phyloP scores from a whole-genome alignment of 2,329 filamentous ascomycete species.

The Nemania diffusa region DNA sequence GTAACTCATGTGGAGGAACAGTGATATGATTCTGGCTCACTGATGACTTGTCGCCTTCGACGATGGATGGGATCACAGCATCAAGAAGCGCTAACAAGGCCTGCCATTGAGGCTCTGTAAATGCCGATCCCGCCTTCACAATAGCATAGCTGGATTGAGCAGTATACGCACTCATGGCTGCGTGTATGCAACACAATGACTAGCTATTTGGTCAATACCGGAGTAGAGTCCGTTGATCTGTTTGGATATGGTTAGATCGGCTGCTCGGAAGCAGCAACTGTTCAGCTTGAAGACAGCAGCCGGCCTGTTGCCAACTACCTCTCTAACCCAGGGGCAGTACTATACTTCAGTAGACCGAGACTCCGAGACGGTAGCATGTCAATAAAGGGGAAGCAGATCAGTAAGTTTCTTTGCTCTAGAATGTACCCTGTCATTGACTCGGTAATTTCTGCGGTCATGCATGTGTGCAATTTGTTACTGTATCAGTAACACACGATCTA shows the following conservation, averaged over 20 bases:
- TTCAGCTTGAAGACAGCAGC: background rate
- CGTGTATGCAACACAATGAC: background rate
- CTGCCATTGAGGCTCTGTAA: slow-evolving; percentile 28
- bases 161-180: background rate
- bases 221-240: background rate
- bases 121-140: background rate
- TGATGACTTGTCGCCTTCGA: background rate
- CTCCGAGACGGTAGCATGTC: background rate
- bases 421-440: background rate
- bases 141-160: background rate
- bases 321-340: no score
- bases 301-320: background rate
- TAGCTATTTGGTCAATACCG: background rate
- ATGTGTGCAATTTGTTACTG: background rate
- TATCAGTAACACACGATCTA: background rate
- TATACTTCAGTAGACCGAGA: no score
- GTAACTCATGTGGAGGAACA: slow-evolving; percentile 15
- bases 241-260: background rate
- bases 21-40: background rate
- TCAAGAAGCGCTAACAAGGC: slow-evolving; percentile 31
- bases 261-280: background rate
- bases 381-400: background rate
- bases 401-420: background rate
- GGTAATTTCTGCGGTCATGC: background rate
- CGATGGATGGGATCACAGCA: slow-evolving; percentile 32